Conservation (phyloP, 495 filamentous ascomycete species). For the Penicillium parvum region DNA sequence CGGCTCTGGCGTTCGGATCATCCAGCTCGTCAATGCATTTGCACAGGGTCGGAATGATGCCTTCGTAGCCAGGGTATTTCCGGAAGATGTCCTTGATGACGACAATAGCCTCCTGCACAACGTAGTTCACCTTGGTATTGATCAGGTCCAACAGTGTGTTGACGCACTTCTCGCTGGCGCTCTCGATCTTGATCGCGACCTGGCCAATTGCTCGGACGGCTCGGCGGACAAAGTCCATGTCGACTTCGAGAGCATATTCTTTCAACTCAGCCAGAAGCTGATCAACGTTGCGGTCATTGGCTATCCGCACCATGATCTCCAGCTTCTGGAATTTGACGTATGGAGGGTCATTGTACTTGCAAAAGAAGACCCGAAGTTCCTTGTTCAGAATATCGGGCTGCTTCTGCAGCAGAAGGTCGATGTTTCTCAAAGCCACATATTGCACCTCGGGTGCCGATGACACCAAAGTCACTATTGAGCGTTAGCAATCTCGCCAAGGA, state of each 20-base stretch:
- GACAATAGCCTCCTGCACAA: slow-evolving; percentile 95
- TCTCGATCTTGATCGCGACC: slow-evolving; percentile 96
- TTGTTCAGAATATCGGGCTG: slow-evolving; percentile 95
- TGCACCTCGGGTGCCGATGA: slow-evolving; percentile 96
- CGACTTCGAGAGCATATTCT: slow-evolving; percentile 95
- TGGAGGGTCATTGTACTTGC: slow-evolving; percentile 98
- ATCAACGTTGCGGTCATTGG: slow-evolving; percentile 94
- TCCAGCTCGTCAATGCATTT: slow-evolving; percentile 96
- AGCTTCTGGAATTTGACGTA: slow-evolving; percentile 98
- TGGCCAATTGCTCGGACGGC: slow-evolving; percentile 95
- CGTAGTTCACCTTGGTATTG: slow-evolving; percentile 96
- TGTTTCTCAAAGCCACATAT: slow-evolving; percentile 94
- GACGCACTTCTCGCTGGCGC: slow-evolving; percentile 88
- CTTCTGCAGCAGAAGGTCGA: slow-evolving; percentile 91
- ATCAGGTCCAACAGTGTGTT: slow-evolving; percentile 91
- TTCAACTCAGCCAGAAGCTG: slow-evolving; percentile 91
- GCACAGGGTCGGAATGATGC: slow-evolving; percentile 93
- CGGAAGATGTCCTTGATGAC: slow-evolving; percentile 99
- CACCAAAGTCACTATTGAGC: slow-evolving; percentile 74
- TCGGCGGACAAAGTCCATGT: slow-evolving; percentile 96
- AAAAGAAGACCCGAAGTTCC: slow-evolving; percentile 97
- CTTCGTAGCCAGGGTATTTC: slow-evolving; percentile 96
- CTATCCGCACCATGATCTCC: slow-evolving; percentile 99
- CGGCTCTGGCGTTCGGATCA: slow-evolving; percentile 85
- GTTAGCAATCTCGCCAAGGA: slow-evolving; percentile 18